phyloP scores from a whole-genome alignment of 805 yeast genomes.

The Nakazawaea siamensis region DNA sequence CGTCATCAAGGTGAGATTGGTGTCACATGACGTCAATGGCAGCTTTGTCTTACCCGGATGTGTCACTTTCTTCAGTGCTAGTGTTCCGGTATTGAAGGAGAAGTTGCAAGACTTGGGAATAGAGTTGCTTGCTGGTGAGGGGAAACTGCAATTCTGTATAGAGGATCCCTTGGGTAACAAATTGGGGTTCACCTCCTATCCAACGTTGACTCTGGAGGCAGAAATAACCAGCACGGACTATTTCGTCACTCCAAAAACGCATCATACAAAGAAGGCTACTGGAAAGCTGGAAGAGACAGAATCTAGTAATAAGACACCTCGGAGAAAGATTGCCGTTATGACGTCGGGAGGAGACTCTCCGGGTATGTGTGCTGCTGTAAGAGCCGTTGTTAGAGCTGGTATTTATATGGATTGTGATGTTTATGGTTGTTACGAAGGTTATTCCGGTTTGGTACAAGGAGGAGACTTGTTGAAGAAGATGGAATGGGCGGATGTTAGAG shows the following conservation, averaged over 20 bases:
- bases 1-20: constrained; percentile 36
- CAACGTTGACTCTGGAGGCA: constrained; percentile 20
- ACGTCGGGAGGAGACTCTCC: constrained; percentile 81
- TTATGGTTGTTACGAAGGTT: constrained; percentile 66
- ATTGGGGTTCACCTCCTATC: constrained; percentile 44
- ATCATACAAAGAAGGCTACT: constrained; percentile 7
- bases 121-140: constrained; percentile 10
- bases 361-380: constrained; percentile 71
- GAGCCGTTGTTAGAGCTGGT: constrained; percentile 68
- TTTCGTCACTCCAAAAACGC: constrained; percentile 18
- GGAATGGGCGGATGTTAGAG: constrained; percentile 93
- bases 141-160: constrained; percentile 23
- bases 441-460: constrained; percentile 63
- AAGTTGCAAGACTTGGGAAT: constrained; percentile 14
- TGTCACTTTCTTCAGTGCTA: constrained; percentile 32
- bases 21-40: constrained; percentile 25
- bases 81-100: constrained; percentile 20
- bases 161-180: constrained; percentile 61
- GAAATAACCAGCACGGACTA: constrained; percentile 25
- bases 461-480: constrained; percentile 59
- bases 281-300: constrained; percentile 5
- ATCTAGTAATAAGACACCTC: background rate
- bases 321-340: constrained; percentile 61
- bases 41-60: constrained; percentile 26
- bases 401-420: constrained; percentile 57